phyloP scores from a whole-genome alignment of 1,139 yeast species.

The Diutina rugosa region DNA sequence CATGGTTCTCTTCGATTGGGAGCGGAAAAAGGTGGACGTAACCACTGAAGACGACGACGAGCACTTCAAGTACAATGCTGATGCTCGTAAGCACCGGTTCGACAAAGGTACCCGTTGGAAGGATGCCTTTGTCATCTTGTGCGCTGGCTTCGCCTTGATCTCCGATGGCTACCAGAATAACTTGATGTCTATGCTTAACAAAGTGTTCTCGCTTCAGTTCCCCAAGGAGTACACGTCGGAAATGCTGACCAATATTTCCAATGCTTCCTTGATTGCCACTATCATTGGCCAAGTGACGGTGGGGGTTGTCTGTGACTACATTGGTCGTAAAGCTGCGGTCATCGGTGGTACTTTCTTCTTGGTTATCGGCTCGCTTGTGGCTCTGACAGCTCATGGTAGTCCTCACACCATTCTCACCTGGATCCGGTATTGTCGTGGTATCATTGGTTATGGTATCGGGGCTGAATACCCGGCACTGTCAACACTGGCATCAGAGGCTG shows the following conservation, averaged over 20 bases:
- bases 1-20: background rate
- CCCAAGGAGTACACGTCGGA: slow-evolving; percentile 27
- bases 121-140: slow-evolving; percentile 29
- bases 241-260: slow-evolving; percentile 44
- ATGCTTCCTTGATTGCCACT: slow-evolving; percentile 45
- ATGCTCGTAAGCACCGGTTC: slow-evolving; percentile 19
- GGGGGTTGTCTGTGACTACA: slow-evolving; percentile 43
- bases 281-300: slow-evolving; percentile 43
- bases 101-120: slow-evolving; percentile 14
- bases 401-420: slow-evolving; percentile 58
- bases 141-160: slow-evolving; percentile 48
- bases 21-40: background rate
- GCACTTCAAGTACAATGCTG: slow-evolving; percentile 16
- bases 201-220: slow-evolving; percentile 32
- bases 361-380: slow-evolving; percentile 41
- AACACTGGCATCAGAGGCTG: slow-evolving; percentile 60
- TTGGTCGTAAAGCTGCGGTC: slow-evolving; percentile 49
- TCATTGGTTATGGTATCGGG: slow-evolving; percentile 65
- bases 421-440: slow-evolving; percentile 55
- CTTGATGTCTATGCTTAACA: slow-evolving; percentile 47
- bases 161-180: slow-evolving; percentile 56
- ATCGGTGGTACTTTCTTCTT: slow-evolving; percentile 39
- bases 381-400: slow-evolving; percentile 45
- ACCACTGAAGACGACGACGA: background rate
- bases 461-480: slow-evolving; percentile 69